Base-by-base conservation (phyloP, 2,329 filamentous ascomycete genomes). In the Xylariaceae sp. region DNA sequence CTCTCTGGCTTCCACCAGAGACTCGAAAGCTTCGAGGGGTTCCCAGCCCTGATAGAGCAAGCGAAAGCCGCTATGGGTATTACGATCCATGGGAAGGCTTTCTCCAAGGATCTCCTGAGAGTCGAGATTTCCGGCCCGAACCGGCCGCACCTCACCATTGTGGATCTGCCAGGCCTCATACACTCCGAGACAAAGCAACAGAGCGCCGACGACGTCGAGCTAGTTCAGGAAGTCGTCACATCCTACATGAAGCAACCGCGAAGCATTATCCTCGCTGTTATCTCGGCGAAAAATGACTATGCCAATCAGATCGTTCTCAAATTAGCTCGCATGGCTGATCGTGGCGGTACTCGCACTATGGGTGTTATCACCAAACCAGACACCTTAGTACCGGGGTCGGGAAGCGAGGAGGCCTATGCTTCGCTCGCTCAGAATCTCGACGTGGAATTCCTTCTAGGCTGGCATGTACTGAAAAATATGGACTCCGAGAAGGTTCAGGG, bases 191-290 rank as follows among this genome's bases (percentile, higher is more conserved):
- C 41, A 13, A 43, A 43, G 22, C 41, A 43, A 16, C 41, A 81
- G 57, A 74, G 73, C 1, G 67, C 66, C 3, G 63, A 64, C 1
- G 77, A 79, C 44, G 72, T 75, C 1, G 65, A 72, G 2, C 56
- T 76, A 1, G 76, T 85, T 5, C 58, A 68, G 5, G 63, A 74
- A 0, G 68, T 85, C 10, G 77, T 83, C 1, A 61, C 74, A 2
- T 65, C 66, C 0, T 88, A 88, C 63, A 83, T 88, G 72, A 65
- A 67, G 18, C 73, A 79, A 10, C 67, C 71, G 0, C 70, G 80
- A 5, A 85, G 76, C 59, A 82, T 87, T 53, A 81, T 85, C 2
- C 71, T 86, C 1, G 78, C 81, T 1, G 77, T 84, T 0, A 72
- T 85, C 0, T 79, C 76, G 0, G 80, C 80, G 1, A 79, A 77